These are phyloP conservation scores for Boletellus ananas DNA, from an alignment of 768 basidiomycete species.

Conservation along the genomic window DNA sequence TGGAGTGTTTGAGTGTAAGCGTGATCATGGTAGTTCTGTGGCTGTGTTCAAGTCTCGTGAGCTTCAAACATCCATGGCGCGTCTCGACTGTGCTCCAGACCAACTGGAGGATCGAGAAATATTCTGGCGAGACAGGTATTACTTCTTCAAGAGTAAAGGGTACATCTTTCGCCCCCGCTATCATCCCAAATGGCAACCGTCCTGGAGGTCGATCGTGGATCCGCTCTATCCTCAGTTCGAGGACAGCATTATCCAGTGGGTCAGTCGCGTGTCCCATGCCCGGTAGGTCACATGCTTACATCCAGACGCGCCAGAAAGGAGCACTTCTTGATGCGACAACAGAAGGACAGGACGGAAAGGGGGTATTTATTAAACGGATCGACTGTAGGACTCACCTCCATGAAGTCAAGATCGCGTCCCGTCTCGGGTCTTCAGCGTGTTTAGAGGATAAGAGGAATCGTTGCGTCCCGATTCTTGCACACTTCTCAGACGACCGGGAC, in stretches of 20 bases:
- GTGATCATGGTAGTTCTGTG: too few species aligned
- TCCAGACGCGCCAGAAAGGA: not conserved
- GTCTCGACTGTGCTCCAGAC: too few species aligned
- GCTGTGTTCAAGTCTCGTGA: too few species aligned
- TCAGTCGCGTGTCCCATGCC: not conserved
- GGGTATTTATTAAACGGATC: conserved; percentile 17
- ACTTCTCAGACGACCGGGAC: conserved; percentile 12
- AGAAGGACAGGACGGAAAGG: not conserved
- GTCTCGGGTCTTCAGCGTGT: not conserved
- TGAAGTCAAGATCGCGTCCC: conserved; percentile 6
- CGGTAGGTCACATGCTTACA: not conserved
- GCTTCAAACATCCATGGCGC: too few species aligned
- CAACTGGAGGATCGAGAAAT: not conserved
- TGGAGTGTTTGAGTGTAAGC: too few species aligned
- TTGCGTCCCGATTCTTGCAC: conserved; percentile 18
- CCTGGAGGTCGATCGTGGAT: conserved; percentile 15
- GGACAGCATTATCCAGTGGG: conserved; percentile 9
- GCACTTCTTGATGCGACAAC: conserved; percentile 11
- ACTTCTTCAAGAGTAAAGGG: conserved; percentile 15
- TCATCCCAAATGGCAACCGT: conserved; percentile 26
- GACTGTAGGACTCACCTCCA: not conserved
- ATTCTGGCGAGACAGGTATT: conserved; percentile 18
- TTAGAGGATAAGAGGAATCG: conserved; percentile 18
- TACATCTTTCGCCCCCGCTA: conserved; percentile 27
- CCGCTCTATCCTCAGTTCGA: not conserved